Percentiles rank a stretch among this genome's conserved stretches.
phyloP scores from a whole-genome alignment of 2,329 filamentous ascomycete species.

The Calcarisporium arbuscula region DNA sequence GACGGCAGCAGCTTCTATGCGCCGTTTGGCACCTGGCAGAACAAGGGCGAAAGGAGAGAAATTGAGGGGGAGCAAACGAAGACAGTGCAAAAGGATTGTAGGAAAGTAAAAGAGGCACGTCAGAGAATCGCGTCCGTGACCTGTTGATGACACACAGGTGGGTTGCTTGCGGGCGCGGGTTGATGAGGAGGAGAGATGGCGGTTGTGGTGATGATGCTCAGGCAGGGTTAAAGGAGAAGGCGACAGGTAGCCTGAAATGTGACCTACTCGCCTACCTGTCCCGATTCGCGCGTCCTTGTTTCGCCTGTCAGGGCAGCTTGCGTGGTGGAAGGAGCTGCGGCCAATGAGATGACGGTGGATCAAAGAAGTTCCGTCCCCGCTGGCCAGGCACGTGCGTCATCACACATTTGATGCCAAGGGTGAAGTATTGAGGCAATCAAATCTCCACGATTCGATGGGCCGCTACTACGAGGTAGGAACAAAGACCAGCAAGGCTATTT shows the following conservation, averaged over 20 bases:
- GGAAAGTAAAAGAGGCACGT: constrained; percentile 7
- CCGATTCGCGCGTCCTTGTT: too few relatives aligned
- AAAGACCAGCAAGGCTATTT: too few relatives aligned
- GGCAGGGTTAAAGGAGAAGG: constrained; percentile 15
- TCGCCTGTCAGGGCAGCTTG: constrained; percentile 5
- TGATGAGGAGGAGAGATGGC: constrained; percentile 7
- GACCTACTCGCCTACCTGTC: constrained; percentile 28
- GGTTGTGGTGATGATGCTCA: constrained; percentile 10
- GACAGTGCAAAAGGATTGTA: constrained; percentile 9
- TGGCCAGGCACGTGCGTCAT: constrained; percentile 6
- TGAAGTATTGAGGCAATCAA: too few relatives aligned
- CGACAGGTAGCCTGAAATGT: constrained; percentile 11
- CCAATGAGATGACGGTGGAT: constrained; percentile 13
- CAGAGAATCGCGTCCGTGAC: constrained; percentile 14
- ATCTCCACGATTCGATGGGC: too few relatives aligned
- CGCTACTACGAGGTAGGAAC: too few relatives aligned
- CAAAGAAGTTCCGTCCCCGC: constrained; percentile 14
- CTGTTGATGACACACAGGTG: constrained; percentile 21
- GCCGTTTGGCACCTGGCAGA: constrained; percentile 22
- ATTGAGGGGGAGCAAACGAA: constrained; percentile 12
- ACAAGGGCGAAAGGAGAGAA: constrained; percentile 11
- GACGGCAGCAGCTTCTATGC: constrained; percentile 30
- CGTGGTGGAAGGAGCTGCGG: constrained; percentile 7
- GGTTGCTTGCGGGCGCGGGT: too few relatives aligned
- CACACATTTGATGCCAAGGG: too few relatives aligned